Conservation (phyloP, 306 rosid genomes). For the Ochetophila trinervis region DNA sequence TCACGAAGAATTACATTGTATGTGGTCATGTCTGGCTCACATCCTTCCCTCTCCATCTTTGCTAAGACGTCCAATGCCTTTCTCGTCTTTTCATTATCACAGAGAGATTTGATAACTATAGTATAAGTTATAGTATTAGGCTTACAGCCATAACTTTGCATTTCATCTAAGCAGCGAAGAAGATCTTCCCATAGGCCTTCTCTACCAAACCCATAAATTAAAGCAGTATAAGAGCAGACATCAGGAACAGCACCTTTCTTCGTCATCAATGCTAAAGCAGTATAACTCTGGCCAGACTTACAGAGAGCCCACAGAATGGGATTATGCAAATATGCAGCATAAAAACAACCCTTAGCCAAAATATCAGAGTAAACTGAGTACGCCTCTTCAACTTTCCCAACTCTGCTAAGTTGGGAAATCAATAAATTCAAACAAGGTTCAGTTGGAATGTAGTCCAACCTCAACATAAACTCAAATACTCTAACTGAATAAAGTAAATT, state of each 20-base stretch:
- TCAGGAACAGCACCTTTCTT: slow-evolving; percentile 34
- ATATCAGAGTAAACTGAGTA: slow-evolving; percentile 21
- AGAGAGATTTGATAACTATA: slow-evolving; percentile 41
- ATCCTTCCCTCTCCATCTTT: slow-evolving; percentile 41
- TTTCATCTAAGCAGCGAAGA: no score
- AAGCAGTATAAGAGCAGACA: slow-evolving; percentile 47
- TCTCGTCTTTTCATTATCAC: slow-evolving; percentile 35
- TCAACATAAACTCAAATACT: slow-evolving; percentile 36
- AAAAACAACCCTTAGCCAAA: slow-evolving; percentile 15
- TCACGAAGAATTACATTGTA: slow-evolving; percentile 44
- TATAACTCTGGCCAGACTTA: slow-evolving; percentile 30
- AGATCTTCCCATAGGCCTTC: no score
- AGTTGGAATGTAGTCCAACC: no score
- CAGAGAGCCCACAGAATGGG: slow-evolving; percentile 42
- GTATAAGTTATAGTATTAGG: slow-evolving; percentile 40
- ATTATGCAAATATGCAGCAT: slow-evolving; percentile 29
- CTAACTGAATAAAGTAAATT: slow-evolving; percentile 23
- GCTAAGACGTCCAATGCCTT: slow-evolving; percentile 29
- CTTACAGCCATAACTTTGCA: slow-evolving; percentile 38
- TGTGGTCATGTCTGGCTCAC: slow-evolving; percentile 40
- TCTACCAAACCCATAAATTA: no score
- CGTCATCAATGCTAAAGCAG: slow-evolving; percentile 43
- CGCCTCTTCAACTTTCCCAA: slow-evolving; percentile 30
- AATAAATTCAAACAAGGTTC: slow-evolving; percentile 28
- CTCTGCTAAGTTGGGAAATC: slow-evolving; percentile 32